Base-by-base conservation (phyloP, 805 yeast species). In the Kurtzmaniella fragi region DNA sequence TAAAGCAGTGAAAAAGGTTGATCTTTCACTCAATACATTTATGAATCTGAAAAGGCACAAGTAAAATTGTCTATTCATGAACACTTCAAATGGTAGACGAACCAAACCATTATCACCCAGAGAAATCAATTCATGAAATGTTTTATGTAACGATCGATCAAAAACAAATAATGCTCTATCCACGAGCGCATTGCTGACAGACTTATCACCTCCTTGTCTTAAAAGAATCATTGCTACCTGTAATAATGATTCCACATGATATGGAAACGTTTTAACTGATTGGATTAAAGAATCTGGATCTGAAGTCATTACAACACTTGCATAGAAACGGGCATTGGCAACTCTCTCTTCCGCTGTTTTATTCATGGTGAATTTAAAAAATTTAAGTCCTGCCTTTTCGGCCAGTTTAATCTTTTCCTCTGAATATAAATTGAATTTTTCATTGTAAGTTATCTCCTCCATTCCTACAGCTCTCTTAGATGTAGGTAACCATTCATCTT, bases 401-500 rank as follows among this genome's bases (percentile, higher is more conserved):
- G 52, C 53, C 5, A 46, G 47, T 13, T 59, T 64, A 38, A 67
- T 71, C 39, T 64, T 67, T 42, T 64, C 66, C 16, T 54, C 55
- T 28, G 54, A 49, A 31, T 46, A 56, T 15, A 20, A 8, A 43
- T 50, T 57, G 45, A 70, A 48, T 2, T 75, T 45, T 11, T 76
- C 76, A 1, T 56, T 59, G 1, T 43, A 42, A 0, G 53, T 56
- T 9, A 82, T 44, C 48, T 78, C 80, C 11, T 76, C 79, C 86
- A 84, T 78, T 1, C 59, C 50, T 30, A 85, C 50, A 11, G 83
- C 82, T 43, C 79, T 82, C 40, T 71, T 69, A 20, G 73, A 61
- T 0, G 86, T 77, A 1, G 95, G 95, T 6, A 84, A 53, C 86
- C 90, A 86, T 53, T 84, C 90, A 43, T 84, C 89, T 53, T 84